Conservation (phyloP, 345 rosid genomes). For the Euclidium syriacum region DNA sequence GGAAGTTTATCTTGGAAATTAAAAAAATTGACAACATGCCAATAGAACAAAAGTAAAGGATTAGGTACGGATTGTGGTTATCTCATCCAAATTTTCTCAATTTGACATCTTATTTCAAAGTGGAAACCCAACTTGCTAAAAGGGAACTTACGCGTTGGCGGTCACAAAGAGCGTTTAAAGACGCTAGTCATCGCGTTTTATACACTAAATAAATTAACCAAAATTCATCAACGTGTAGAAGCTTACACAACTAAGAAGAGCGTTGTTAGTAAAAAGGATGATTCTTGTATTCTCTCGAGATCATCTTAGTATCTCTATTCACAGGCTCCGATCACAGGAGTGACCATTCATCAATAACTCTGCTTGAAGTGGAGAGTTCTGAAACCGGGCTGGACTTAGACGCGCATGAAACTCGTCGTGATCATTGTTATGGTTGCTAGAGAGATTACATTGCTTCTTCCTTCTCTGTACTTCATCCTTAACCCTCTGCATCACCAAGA, state of each 20-base stretch:
- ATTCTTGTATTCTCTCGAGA: neutral
- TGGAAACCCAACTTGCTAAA: neutral
- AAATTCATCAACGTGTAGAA: neutral
- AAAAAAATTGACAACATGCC: no score
- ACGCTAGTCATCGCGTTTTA: conserved; percentile 9
- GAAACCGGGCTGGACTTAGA: conserved; percentile 18
- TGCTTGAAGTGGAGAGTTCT: conserved; percentile 3
- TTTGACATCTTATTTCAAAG: neutral
- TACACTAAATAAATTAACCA: conserved; percentile 3
- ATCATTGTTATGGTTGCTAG: conserved; percentile 13
- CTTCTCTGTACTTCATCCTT: conserved; percentile 67
- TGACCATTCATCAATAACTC: conserved; percentile 20
- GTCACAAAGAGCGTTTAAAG: conserved; percentile 9
- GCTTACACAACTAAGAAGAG: conserved; percentile 10
- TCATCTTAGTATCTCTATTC: no score
- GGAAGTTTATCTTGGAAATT: no score
- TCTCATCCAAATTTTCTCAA: neutral
- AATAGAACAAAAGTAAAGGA: no score
- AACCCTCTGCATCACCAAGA: conserved; percentile 48
- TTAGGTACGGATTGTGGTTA: no score
- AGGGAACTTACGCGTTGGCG: neutral
- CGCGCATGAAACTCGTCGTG: conserved; percentile 27
- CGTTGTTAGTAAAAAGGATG: conserved; percentile 4
- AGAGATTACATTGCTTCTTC: conserved; percentile 34
- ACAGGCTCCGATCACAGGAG: neutral